A percentile compares a stretch with the other conserved stretches of the same genome.
These are phyloP conservation scores for Haplosporangium sp. DNA, from an alignment of 371 early-diverging fungal genomes.

Conservation along the genomic window DNA sequence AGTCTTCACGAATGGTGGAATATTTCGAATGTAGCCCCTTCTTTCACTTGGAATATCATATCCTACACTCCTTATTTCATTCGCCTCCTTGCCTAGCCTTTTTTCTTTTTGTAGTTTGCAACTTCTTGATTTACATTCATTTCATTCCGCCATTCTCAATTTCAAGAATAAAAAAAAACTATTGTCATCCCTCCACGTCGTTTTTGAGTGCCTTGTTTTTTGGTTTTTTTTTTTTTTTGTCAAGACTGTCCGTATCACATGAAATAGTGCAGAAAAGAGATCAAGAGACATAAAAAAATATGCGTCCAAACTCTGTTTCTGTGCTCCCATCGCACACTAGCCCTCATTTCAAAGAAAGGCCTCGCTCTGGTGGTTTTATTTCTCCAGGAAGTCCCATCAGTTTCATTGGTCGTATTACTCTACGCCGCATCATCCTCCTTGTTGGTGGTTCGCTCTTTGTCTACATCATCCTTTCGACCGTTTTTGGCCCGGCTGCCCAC, in stretches of 20 bases:
- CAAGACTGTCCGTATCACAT: no score
- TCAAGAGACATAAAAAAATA: neutral
- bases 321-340: constrained; percentile 37
- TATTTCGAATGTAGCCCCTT: constrained; percentile 1
- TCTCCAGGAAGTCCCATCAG: constrained; percentile 12
- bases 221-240: no score
- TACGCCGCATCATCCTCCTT: constrained; percentile 31
- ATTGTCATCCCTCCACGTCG: no score
- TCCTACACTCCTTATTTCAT: neutral
- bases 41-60: neutral
- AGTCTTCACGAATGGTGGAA: neutral
- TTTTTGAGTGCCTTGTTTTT: neutral
- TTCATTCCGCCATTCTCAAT: neutral
- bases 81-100: neutral
- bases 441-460: constrained; percentile 40
- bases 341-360: constrained; percentile 51
- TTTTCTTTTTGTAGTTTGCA: neutral
- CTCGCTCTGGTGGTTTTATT: constrained; percentile 10
- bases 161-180: no score
- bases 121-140: neutral
- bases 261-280: neutral
- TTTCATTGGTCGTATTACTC: constrained; percentile 28
- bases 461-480: constrained; percentile 48
- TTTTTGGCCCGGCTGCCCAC: constrained; percentile 3
- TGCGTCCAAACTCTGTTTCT: constrained; percentile 30